Evolutionary conservation across 805 yeast genomes (phyloP).

Genomic region (Starmerella powellii): DNA sequence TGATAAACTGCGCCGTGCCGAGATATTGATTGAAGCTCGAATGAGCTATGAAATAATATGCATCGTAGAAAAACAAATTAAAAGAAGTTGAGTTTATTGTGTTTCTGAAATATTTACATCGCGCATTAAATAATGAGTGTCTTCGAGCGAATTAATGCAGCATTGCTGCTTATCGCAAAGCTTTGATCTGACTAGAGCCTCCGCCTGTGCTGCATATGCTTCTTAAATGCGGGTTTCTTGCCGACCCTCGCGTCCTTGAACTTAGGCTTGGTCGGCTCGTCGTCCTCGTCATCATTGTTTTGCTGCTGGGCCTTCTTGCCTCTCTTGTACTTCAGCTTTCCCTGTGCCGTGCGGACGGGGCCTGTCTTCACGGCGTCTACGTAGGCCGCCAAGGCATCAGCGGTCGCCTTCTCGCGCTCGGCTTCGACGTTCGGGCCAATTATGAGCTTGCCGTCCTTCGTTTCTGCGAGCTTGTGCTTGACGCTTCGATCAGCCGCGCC

Average conservation of each 20-base stretch:
- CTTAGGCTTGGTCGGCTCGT: constrained; percentile 22
- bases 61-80: too few relatives aligned
- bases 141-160: too few relatives aligned
- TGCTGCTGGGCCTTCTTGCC: constrained; percentile 42
- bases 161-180: too few relatives aligned
- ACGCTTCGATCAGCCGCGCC: constrained; percentile 32
- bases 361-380: constrained; percentile 87
- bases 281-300: constrained; percentile 43
- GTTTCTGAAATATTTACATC: too few relatives aligned
- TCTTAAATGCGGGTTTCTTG: constrained; percentile 9
- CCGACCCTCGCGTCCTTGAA: constrained; percentile 9
- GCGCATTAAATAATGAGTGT: too few relatives aligned
- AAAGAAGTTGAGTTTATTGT: too few relatives aligned
- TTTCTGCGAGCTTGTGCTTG: constrained; percentile 27
- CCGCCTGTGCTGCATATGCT: constrained; percentile 16
- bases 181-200: constrained; percentile 7
- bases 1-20: too few relatives aligned
- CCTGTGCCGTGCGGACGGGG: constrained; percentile 87
- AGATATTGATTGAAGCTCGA: too few relatives aligned
- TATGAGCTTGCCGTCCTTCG: constrained; percentile 55
- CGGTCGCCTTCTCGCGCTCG: constrained; percentile 19
- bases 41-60: too few relatives aligned
- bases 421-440: constrained; percentile 40
- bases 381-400: constrained; percentile 74
- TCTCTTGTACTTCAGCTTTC: constrained; percentile 77